These are phyloP conservation scores for Didymella arachidicola DNA, from an alignment of 2,329 filamentous ascomycete genomes.

Conservation along the genomic window DNA sequence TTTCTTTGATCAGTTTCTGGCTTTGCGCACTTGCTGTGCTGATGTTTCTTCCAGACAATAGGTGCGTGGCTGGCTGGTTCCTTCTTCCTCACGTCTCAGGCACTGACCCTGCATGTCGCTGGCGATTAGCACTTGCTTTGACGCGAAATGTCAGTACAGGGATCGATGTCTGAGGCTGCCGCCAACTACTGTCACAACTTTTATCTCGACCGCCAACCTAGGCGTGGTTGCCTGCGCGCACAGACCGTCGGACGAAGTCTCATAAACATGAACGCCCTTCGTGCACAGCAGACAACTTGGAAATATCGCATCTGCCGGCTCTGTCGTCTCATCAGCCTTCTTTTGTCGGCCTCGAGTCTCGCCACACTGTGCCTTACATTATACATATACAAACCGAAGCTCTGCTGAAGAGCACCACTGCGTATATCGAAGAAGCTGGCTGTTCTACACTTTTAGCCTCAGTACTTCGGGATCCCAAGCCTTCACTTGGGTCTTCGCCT, in stretches of 20 bases:
- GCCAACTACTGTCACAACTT: not conserved
- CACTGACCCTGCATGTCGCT: too few species aligned
- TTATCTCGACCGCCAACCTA: not conserved
- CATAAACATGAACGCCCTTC: not conserved
- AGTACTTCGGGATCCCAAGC: not conserved
- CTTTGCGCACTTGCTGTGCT: not conserved
- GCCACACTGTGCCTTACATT: not conserved
- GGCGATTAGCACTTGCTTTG: not conserved
- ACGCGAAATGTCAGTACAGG: not conserved
- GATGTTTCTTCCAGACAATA: not conserved
- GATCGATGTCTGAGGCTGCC: constrained; percentile 3
- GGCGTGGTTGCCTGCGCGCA: constrained; percentile 17
- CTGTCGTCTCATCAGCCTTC: too few species aligned
- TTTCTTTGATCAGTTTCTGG: not conserved
- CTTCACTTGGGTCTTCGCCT: not conserved
- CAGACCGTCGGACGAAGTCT: constrained; percentile 6
- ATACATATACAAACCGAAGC: not conserved
- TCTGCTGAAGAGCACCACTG: not conserved
- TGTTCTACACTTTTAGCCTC: not conserved
- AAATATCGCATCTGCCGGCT: not conserved
- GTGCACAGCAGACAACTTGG: not conserved
- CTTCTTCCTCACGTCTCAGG: not conserved
- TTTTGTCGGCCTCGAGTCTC: too few species aligned
- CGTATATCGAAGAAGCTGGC: not conserved
- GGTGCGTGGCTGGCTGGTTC: not conserved